A percentile compares a stretch with the other conserved stretches of the same genome.
These are phyloP conservation scores for Dryas octopetala DNA, from an alignment of 306 rosid species.

Conservation along the genomic window DNA sequence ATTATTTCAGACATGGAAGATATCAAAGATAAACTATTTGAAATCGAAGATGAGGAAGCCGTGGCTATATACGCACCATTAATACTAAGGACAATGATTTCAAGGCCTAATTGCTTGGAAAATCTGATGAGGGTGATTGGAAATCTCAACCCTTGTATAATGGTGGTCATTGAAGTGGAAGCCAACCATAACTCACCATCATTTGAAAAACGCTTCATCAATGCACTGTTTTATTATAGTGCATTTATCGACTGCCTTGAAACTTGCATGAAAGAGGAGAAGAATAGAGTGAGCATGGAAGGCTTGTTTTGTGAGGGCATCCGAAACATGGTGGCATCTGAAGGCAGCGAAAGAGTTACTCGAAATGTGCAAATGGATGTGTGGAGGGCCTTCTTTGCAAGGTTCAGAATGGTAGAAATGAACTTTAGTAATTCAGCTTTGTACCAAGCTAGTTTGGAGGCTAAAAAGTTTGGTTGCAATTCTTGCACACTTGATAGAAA, in stretches of 20 bases:
- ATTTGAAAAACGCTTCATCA: slow-evolving; percentile 67
- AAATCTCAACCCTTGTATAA: slow-evolving; percentile 49
- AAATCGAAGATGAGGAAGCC: slow-evolving; percentile 50
- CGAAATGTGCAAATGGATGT: slow-evolving; percentile 63
- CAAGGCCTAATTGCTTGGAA: slow-evolving; percentile 54
- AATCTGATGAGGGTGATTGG: slow-evolving; percentile 62
- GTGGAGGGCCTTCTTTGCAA: slow-evolving; percentile 75
- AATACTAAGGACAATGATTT: slow-evolving; percentile 46
- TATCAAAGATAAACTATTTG: slow-evolving; percentile 41
- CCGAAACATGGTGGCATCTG: slow-evolving; percentile 49
- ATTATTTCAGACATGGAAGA: slow-evolving; percentile 48
- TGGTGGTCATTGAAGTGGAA: slow-evolving; percentile 61
- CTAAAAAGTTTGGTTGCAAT: slow-evolving; percentile 34
- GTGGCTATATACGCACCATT: slow-evolving; percentile 49
- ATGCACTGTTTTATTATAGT: slow-evolving; percentile 50
- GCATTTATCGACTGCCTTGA: slow-evolving; percentile 57
- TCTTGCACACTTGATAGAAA: slow-evolving; percentile 48
- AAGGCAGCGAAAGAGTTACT: slow-evolving; percentile 49
- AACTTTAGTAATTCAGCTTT: slow-evolving; percentile 53
- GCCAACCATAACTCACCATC: slow-evolving; percentile 60
- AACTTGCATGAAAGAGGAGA: slow-evolving; percentile 41
- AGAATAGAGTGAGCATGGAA: slow-evolving; percentile 38
- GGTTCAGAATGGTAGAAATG: slow-evolving; percentile 56
- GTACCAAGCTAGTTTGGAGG: slow-evolving; percentile 59
- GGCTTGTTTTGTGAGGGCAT: slow-evolving; percentile 39